Conservation (phyloP, 495 filamentous ascomycete genomes). For the Penicillium riverlandense region DNA sequence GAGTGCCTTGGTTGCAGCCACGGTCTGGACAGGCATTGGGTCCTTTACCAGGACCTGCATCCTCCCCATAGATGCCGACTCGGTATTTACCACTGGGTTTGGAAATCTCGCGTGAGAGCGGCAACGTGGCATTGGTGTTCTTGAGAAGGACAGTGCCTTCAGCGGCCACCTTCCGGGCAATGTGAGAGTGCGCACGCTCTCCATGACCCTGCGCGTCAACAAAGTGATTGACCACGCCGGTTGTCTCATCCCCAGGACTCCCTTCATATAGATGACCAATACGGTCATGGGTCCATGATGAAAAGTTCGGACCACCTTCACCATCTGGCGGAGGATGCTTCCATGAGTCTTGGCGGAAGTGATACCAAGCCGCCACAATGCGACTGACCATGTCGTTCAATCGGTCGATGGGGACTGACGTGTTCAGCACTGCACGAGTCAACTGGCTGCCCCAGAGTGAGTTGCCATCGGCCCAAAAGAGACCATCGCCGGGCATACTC, state of each 20-base stretch:
- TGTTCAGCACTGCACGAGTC: slow-evolving; percentile 72
- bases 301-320: slow-evolving; percentile 79
- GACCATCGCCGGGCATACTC: slow-evolving; percentile 92
- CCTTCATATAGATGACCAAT: slow-evolving; percentile 60
- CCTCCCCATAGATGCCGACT: slow-evolving; percentile 80
- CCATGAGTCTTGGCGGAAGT: slow-evolving; percentile 73
- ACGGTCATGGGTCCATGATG: slow-evolving; percentile 73
- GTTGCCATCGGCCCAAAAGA: slow-evolving; percentile 66
- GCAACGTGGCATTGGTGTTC: slow-evolving; percentile 57
- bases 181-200: slow-evolving; percentile 55
- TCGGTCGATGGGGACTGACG: slow-evolving; percentile 71
- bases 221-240: slow-evolving; percentile 67
- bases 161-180: slow-evolving; percentile 67
- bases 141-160: slow-evolving; percentile 86
- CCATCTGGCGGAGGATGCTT: slow-evolving; percentile 46
- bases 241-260: slow-evolving; percentile 45
- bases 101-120: slow-evolving; percentile 51
- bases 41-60: slow-evolving; percentile 61
- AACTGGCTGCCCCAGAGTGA: slow-evolving; percentile 77
- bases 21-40: slow-evolving; percentile 73
- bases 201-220: slow-evolving; percentile 59
- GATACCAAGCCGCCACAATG: slow-evolving; percentile 89
- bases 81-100: slow-evolving; percentile 35
- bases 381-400: slow-evolving; percentile 92
- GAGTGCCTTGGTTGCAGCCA: slow-evolving; percentile 74